Evolutionary conservation across 768 basidiomycete species (phyloP).

Genomic region (Psilocybe subaeruginosa): DNA sequence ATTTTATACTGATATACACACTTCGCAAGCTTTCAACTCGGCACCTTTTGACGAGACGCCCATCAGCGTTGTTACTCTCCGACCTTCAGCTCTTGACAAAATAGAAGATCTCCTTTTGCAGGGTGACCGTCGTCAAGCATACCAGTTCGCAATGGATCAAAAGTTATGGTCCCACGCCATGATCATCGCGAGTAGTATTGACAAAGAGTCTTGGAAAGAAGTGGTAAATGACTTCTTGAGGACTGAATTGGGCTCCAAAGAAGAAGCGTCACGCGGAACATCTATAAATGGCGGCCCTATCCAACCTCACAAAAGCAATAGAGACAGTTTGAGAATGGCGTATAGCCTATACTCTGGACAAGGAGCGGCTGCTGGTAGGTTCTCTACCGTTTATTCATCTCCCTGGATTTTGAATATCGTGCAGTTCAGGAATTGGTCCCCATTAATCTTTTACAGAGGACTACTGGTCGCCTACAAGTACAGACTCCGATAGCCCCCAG

Average conservation of each 20-base stretch:
- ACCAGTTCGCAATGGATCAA: constrained; percentile 85
- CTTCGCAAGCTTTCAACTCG: constrained; percentile 17
- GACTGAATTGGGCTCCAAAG: constrained; percentile 63
- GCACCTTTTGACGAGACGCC: constrained; percentile 45
- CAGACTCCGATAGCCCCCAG: constrained; percentile 24
- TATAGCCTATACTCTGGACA: constrained; percentile 88
- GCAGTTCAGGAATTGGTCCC: constrained; percentile 78
- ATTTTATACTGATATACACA: background rate
- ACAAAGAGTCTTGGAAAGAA: constrained; percentile 93
- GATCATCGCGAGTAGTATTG: constrained; percentile 90
- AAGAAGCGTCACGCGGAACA: constrained; percentile 17
- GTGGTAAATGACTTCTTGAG: constrained; percentile 85
- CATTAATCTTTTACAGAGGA: constrained; percentile 51
- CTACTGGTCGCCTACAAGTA: constrained; percentile 41
- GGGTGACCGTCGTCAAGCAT: constrained; percentile 87
- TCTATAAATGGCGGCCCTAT: background rate
- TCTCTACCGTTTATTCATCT: background rate
- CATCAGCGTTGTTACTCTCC: constrained; percentile 61
- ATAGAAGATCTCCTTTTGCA: constrained; percentile 80
- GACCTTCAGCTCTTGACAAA: constrained; percentile 68
- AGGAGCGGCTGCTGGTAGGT: constrained; percentile 73
- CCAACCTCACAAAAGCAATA: constrained; percentile 17
- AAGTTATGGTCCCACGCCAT: constrained; percentile 96
- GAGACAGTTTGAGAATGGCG: constrained; percentile 77
- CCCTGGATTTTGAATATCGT: constrained; percentile 1